phyloP scores from a whole-genome alignment of 2,329 filamentous ascomycete genomes.

The Aurifilum marmelostoma region DNA sequence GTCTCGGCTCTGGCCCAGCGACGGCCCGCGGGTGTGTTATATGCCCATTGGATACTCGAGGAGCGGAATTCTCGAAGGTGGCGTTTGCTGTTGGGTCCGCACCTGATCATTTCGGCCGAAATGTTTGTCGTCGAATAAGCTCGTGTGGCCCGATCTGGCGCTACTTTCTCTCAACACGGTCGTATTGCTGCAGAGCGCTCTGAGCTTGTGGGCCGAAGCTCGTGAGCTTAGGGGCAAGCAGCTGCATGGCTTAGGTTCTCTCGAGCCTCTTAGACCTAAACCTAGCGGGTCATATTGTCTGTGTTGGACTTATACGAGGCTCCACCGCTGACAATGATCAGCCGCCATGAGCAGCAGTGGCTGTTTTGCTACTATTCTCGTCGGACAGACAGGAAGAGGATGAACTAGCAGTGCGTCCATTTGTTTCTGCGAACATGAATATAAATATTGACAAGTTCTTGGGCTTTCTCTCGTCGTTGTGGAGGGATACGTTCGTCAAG shows the following conservation, averaged over 20 bases:
- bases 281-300: neutral
- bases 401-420: neutral
- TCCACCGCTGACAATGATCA: neutral
- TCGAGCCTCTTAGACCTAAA: slow-evolving; percentile 15
- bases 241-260: slow-evolving; percentile 5
- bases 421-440: neutral
- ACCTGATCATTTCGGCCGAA: neutral
- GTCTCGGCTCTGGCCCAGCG: neutral
- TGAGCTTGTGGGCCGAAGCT: slow-evolving; percentile 4
- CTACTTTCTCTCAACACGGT: neutral
- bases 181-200: slow-evolving; percentile 13
- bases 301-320: slow-evolving; percentile 12
- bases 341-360: neutral
- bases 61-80: neutral
- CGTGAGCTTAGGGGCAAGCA: slow-evolving; percentile 19
- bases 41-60: neutral
- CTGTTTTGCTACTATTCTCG: neutral
- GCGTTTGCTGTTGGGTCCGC: neutral
- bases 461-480: neutral
- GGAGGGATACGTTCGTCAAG: slow-evolving; percentile 8
- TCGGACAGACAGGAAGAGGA: neutral
- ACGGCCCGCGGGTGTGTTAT: no score
- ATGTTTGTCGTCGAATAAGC: neutral
- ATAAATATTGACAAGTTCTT: neutral
- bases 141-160: neutral